Base-by-base conservation (phyloP, 1,139 yeast genomes). In the Yamadazyma buinensis region DNA sequence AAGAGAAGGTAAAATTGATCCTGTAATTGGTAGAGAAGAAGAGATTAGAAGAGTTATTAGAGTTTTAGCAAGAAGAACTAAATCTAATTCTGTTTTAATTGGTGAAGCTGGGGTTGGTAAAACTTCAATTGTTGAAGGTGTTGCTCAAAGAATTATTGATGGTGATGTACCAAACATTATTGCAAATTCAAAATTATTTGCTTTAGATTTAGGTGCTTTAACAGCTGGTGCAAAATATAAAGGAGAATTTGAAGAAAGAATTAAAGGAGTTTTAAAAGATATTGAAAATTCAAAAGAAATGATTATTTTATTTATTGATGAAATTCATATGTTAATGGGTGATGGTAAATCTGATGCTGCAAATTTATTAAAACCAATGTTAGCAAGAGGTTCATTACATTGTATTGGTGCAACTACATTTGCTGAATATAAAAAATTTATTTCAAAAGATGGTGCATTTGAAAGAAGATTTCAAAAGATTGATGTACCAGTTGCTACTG, bases 81-180 rank as follows among this genome's bases (percentile, higher is more conserved):
- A 92, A 64, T 88, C 97, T 4, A 94, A 94, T 55, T 95, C 98
- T 11, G 92, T 95, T 47, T 68, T 92, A 46, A 87, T 92, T 52
- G 99, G 99, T 72, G 97, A 92, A 54, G 96, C 98, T 23, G 99
- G 99, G 77, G 97, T 92, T 35, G 99, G 99, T 72, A 92, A 92
- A 65, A 94, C 98, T 25, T 85, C 95, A 15, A 90, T 92, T 51
- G 95, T 90, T 33, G 99, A 92, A 67, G 98, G 98, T 48, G 97
- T 92, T 39, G 97, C 98, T 12, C 97, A 92, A 64, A 77, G 98
- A 64, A 88, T 92, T 44, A 81, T 92, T 42, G 97, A 92, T 53
- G 87, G 86, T 40, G 99, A 92, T 61, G 95, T 94, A 13, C 98
- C 98, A 29, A 77, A 80, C 31, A 84, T 90, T 41, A 72, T 92